Evolutionary conservation across 176 grass and related monocot species (phyloP), one percentile per base, ranked within the genome.

Genomic region (Cenchrus purpureus): DNA sequence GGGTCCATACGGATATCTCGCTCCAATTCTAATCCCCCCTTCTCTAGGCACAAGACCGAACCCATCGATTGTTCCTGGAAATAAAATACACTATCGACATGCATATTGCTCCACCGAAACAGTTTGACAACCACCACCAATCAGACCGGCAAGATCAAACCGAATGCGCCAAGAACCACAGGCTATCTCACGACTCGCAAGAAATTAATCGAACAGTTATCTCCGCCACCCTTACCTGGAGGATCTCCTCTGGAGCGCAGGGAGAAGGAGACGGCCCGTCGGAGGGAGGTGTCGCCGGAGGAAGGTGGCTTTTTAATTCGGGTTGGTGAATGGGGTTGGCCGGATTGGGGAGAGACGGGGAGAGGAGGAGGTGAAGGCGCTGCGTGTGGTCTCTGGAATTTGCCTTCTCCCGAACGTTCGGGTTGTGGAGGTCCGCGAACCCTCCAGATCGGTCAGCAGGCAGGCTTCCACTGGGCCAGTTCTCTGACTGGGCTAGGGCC

Each of bases 401-500:
- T 40, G 64, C 50, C 68, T 17, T 59, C n/a, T 73, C 68, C 55
- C 34, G 80, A 83, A 73, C 40, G 54, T 83, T 83, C 80, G 55
- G 68, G 80, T 61, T 71, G 53, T 32, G 67, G 80, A 58, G 52
- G 37, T 31, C 53, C 66, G 79, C 44, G 79, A 82, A 71, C n/a
- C 66, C 20, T 82, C 79, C 66, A 60, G 37, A 81, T 10, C 11
- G 50, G 50, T 1, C 49, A 12, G 49, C 0, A 25, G n/a, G 29
- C 29, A 15, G n/a, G 59, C n/a, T 61, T 20, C 8, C 22, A 8
- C 2, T 77, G 54, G 74, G 54, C 53, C 10, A 7, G 9, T 59
- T 58, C 0, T 29, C 1, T 5, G 34, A 3, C 31, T 75, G 13
- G 73, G 73, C 72, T 19, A 40, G 37, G 37, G 37, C 37, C 37